These are phyloP conservation scores for Suillus fuscotomentosus DNA, from an alignment of 768 basidiomycete genomes.

Conservation along the genomic window DNA sequence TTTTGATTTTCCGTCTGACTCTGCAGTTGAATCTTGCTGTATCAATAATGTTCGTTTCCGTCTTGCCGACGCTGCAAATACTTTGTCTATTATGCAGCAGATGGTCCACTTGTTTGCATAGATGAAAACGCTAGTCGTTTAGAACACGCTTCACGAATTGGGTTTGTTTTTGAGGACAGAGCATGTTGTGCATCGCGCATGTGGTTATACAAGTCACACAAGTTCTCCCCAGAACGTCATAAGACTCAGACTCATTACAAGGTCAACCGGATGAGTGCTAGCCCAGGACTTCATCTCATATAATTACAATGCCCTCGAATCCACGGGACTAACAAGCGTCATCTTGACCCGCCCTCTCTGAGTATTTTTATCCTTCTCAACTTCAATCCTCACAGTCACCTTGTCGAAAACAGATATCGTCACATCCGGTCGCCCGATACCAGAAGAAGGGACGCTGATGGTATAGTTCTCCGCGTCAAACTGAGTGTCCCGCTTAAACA, in stretches of 20 bases:
- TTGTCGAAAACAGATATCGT: constrained; percentile 91
- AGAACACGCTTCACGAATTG: not conserved
- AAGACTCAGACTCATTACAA: no score
- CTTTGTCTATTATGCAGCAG: not conserved
- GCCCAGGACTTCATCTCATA: not conserved
- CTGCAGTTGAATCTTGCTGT: not conserved
- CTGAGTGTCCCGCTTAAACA: constrained; percentile 85
- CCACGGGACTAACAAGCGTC: constrained; percentile 67
- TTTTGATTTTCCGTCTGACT: not conserved
- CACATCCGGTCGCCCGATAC: constrained; percentile 34
- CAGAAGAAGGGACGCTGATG: constrained; percentile 60
- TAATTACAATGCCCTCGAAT: constrained; percentile 44
- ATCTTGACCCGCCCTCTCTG: constrained; percentile 89
- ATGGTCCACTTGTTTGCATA: no score
- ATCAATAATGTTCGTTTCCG: not conserved
- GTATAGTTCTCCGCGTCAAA: constrained; percentile 93
- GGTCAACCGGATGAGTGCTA: no score
- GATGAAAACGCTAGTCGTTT: not conserved
- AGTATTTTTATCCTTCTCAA: constrained; percentile 94
- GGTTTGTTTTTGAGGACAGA: not conserved
- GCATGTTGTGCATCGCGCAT: no score
- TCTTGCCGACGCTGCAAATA: not conserved
- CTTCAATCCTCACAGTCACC: constrained; percentile 83
- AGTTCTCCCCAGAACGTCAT: no score
- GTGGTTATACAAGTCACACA: no score